Evolutionary conservation across 202 grass and related monocot species (phyloP), one percentile per base, ranked within the genome.

Genomic region (Musa balbisiana): DNA sequence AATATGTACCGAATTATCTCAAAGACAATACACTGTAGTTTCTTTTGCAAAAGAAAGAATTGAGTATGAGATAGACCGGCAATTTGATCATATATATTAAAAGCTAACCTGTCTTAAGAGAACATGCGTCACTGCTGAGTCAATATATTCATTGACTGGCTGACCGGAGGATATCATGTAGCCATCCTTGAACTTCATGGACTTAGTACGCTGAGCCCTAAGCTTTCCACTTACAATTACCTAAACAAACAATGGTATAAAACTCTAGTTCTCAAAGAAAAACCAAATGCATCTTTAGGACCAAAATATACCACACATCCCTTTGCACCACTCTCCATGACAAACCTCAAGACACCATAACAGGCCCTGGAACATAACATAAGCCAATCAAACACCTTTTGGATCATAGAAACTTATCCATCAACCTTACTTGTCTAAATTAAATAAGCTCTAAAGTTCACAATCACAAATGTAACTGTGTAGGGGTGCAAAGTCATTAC

Each of bases 201-300:
- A 33, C 20, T 59, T 33, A 33, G 29, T 0, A 33, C 23, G 62
- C 21, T 65, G 62, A 25, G 62, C 62, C 62, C 62, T 65, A 25
- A 65, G 62, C 62, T 65, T 65, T 26, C 62, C 62, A 65, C 62
- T 65, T 65, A 65, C 62, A 25, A 65, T 65, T 65, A 65, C 62
- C 62, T 65, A 25, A 65, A 65, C 29, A 65, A 25, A 65, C 11
- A 25, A 26, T 26, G 9, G 62, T 1, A 25, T 11, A 9, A 26
- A 25, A 26, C 11, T n/a, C 10, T 11, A 8, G 22, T 25, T 10
- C 25, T 65, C 62, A 65, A 10, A 25, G 62, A 65, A 65, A 26
- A 25, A 22, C 25, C 17, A 25, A 3, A 27, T 27, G 62, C 22
- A 27, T 65, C 20, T 25, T 25, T 25, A 27, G 62, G 23, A 65